A percentile compares a stretch with the other conserved stretches of the same genome.
phyloP scores from a whole-genome alignment of 768 basidiomycete genomes.

The Brasilioporus rufonigricans region DNA sequence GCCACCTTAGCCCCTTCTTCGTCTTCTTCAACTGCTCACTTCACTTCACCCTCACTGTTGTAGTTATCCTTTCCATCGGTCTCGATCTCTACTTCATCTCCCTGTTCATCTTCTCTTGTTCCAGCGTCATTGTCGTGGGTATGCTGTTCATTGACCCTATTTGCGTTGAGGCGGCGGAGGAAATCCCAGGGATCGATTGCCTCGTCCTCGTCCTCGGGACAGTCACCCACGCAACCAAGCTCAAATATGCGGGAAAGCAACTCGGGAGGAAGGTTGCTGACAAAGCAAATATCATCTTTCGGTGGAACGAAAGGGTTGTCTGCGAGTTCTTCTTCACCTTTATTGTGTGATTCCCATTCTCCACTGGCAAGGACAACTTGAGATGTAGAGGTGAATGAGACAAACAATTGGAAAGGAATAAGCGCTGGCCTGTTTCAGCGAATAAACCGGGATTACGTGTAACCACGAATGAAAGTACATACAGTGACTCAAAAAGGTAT shows the following conservation, averaged over 20 bases:
- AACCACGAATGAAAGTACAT: too few species aligned
- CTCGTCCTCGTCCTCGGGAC: constrained; percentile 17
- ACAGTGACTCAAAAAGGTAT: too few species aligned
- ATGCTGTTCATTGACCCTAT: too few species aligned
- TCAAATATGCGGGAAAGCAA: constrained; percentile 56
- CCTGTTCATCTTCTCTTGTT: constrained; percentile 25
- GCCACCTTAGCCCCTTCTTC: neutral
- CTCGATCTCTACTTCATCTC: neutral
- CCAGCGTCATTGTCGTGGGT: too few species aligned
- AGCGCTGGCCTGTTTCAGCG: neutral
- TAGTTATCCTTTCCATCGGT: neutral
- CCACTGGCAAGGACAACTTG: neutral
- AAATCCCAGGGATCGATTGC: neutral
- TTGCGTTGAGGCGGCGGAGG: neutral
- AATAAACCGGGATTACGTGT: neutral
- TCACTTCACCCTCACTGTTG: neutral
- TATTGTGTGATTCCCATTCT: neutral
- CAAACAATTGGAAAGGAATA: neutral
- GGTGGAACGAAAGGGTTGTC: constrained; percentile 52
- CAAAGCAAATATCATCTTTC: constrained; percentile 38
- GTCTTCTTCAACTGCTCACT: constrained; percentile 24
- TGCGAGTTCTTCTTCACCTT: neutral
- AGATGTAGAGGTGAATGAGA: neutral
- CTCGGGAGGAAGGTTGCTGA: constrained; percentile 56
- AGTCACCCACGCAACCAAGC: constrained; percentile 40